phyloP scores from a whole-genome alignment of 805 yeast species.

The Candida palmyrensis region DNA sequence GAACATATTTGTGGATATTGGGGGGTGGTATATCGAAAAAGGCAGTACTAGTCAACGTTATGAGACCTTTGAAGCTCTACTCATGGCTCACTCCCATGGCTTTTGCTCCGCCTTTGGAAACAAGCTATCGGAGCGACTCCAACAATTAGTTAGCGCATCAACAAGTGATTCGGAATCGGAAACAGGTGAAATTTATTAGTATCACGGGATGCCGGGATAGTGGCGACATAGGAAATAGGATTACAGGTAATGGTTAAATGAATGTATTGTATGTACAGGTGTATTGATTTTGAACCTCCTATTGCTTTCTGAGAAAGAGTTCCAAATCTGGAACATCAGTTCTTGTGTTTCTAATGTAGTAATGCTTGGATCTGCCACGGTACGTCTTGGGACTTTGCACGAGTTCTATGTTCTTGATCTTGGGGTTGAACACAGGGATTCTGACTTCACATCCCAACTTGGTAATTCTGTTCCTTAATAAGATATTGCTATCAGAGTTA shows the following conservation, averaged over 20 bases:
- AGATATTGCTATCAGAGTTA: constrained; percentile 67
- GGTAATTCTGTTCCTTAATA: constrained; percentile 75
- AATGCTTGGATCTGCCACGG: constrained; percentile 77
- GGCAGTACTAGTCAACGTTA: constrained; percentile 6
- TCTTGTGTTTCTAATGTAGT: constrained; percentile 78
- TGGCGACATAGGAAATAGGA: no score
- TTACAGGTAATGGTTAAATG: no score
- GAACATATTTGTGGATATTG: constrained; percentile 17
- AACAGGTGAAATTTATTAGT: no score
- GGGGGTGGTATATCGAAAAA: constrained; percentile 24
- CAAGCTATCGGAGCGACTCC: constrained; percentile 14
- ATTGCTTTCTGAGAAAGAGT: constrained; percentile 11
- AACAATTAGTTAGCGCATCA: no score
- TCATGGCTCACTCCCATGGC: constrained; percentile 18
- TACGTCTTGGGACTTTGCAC: constrained; percentile 69
- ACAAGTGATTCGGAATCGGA: no score
- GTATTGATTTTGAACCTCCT: background rate
- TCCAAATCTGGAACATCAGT: constrained; percentile 73
- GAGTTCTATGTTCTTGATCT: constrained; percentile 70
- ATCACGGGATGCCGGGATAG: no score
- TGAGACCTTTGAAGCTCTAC: constrained; percentile 29
- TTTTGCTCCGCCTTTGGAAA: constrained; percentile 17
- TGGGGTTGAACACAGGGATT: constrained; percentile 77
- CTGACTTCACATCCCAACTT: constrained; percentile 84
- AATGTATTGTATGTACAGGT: background rate